Base-by-base conservation (phyloP, 257 asterid species). In the Petunia secreta region DNA sequence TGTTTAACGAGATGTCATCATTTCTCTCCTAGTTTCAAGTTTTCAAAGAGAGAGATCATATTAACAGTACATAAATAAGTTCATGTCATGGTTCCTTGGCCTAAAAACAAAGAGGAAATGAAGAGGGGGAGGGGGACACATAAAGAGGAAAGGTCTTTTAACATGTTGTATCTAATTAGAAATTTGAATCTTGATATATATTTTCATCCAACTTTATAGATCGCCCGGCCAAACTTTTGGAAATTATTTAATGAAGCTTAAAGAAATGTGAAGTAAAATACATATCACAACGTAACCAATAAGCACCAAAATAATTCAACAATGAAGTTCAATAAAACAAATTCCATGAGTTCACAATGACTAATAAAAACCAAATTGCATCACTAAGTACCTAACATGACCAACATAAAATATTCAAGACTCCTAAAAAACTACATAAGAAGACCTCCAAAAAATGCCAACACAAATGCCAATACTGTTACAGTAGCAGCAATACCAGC, bases 391-490 rank as follows among this genome's bases (percentile, higher is more conserved):
- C 25, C 50, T 64, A 64, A 64, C 14, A 0, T 10, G 16, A 37
- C 11, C 38, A 10, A 13, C 34, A 3, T 1, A 64, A 5, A 38
- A 38, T 5, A 64, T 13, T 64, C 10, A 64, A 64, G 16, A 13
- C 39, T 39, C 25, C 5, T 39, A 39, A 25, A 60, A 50, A 11
- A 52, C 75, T 62, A 86, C 48, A 88, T 8, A 57, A 82, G 57
- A 44, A 83, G 2, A 4, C 64, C 65, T 48, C 88, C 82, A 63
- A 38, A 78, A 15, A 81, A 4, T 44, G 80, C 34, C 9, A 80
- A n/a, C 6, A 84, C 6, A 16, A 84, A 9, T 15, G 52, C 5
- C 41, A 78, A 9, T 25, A 67, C 15, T 9, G 48, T 39, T 4
- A 39, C 38, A 13, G 68, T 50, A 55, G 44, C 52, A 48, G 37